Evolutionary conservation across 495 filamentous ascomycete species (phyloP), one percentile per base, ranked within the genome.

Genomic region (Clohesyomyces aquaticus): DNA sequence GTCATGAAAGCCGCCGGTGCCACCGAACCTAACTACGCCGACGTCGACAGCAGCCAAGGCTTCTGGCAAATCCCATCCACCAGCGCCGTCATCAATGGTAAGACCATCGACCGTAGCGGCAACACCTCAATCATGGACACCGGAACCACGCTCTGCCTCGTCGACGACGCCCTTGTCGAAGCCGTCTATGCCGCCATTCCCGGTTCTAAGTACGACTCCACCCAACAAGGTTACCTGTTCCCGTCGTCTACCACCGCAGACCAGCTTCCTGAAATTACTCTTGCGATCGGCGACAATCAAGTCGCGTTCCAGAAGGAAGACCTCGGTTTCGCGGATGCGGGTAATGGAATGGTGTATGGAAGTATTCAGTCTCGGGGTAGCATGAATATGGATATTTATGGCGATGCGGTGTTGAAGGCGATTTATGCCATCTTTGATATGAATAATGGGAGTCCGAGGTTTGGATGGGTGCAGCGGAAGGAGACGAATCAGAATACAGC

Each of bases 51-150:
- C 58, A 84, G 81, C 10, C 73, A 87, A 46, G 89, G 89, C 25
- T 90, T 90, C 76, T 93, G 89, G 89, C 75, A 80, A 75, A 85
- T 93, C 70, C 67, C 79, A 21, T 88, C 85, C 27, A 74, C 81
- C 47, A 84, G 83, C 8, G 81, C 79, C 35, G 80, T 79, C 3
- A 76, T 91, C 51, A 84, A 85, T 67, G 86, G 85, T 65, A 79
- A 86, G 66, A 77, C 78, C 11, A 73, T 89, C 50, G 27, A 72
- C 4, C 80, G 82, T 12, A 71, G 77, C 22, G 80, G 80, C 26
- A 93, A 91, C 76, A 88, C 77, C 21, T 87, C 89, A 57, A 90
- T 93, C 60, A 87, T 85, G 50, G 89, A 93, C 73, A 93, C 89
- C 3, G 89, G 88, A 60, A 91, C 88, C 38, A 89, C 88, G 1